Percentiles rank a stretch among this genome's conserved stretches.
Conservation (phyloP, 2,329 filamentous ascomycete species). For the Alternaria sp. region DNA sequence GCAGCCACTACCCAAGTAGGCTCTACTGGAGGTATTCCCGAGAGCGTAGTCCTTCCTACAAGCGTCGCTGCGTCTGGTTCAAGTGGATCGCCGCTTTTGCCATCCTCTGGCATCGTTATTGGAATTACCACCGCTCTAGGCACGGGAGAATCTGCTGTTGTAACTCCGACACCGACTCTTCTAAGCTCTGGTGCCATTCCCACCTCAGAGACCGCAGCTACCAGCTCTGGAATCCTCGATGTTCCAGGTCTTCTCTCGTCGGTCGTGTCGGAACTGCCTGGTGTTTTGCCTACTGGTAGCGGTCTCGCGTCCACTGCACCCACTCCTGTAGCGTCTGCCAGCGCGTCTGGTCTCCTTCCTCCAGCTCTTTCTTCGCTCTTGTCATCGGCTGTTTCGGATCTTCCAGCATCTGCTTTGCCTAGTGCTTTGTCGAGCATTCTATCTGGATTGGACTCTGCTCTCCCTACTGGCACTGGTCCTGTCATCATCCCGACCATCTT, state of each 20-base stretch:
- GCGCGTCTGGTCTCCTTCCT: conserved; percentile 26
- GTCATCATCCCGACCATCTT: conserved; percentile 11
- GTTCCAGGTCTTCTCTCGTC: conserved; percentile 30
- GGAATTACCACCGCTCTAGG: conserved; percentile 49
- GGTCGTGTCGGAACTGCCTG: conserved; percentile 32
- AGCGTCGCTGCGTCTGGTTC: conserved; percentile 13
- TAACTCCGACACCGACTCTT: conserved; percentile 23
- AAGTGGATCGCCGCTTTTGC: conserved; percentile 2
- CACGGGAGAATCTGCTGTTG: conserved; percentile 23
- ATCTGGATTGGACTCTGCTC: conserved; percentile 22
- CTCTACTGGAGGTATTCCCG: conserved; percentile 35
- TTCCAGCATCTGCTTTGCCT: conserved; percentile 28
- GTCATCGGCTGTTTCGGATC: conserved; percentile 27
- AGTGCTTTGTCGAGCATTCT: conserved; percentile 28
- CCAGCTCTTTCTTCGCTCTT: conserved; percentile 26
- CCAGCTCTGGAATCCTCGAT: conserved; percentile 21
- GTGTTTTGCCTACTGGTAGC: conserved; percentile 27
- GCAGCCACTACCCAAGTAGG: conserved; percentile 25
- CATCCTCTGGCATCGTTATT: conserved; percentile 42
- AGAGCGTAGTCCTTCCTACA: conserved; percentile 34
- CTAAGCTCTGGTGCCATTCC: conserved; percentile 30
- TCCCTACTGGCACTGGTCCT: conserved; percentile 27
- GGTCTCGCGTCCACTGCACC: conserved; percentile 25
- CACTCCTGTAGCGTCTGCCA: conserved; percentile 21
- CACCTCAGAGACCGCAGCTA: conserved; percentile 28